Conservation (phyloP, 352 stramenopile genomes). For the Nothophytophthora sp. region DNA sequence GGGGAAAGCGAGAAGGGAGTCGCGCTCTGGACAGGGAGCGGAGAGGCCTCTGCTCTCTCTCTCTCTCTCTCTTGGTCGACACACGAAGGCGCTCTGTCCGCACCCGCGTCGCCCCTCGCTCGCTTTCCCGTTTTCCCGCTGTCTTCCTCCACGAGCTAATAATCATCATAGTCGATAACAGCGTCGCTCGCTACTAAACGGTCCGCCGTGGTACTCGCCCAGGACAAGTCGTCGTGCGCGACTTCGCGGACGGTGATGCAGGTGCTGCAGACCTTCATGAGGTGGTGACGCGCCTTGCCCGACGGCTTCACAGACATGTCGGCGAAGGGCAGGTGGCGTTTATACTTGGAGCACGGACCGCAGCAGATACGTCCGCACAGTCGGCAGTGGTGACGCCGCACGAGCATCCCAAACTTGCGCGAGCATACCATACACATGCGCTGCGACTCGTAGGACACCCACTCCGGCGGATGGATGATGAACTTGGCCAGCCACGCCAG, state of each 20-base stretch:
- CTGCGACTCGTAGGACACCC: conserved; percentile 65
- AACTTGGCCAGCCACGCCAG: conserved; percentile 83
- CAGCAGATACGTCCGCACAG: conserved; percentile 86
- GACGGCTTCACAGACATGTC: conserved; percentile 40
- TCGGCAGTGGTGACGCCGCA: conserved; percentile 82
- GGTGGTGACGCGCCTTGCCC: conserved; percentile 42
- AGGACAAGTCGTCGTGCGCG: conserved; percentile 53
- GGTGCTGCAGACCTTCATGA: conserved; percentile 72
- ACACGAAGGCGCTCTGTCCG: neutral
- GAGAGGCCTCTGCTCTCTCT: too few relatives aligned
- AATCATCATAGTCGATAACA: conserved; percentile 53
- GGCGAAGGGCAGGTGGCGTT: conserved; percentile 61
- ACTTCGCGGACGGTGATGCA: conserved; percentile 66
- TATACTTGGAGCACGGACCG: conserved; percentile 77
- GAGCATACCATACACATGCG: conserved; percentile 77
- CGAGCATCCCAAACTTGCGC: conserved; percentile 64
- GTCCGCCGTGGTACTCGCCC: conserved; percentile 47
- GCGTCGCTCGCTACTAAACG: conserved; percentile 56
- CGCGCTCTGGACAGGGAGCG: conserved; percentile 1
- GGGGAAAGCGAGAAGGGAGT: conserved; percentile 1
- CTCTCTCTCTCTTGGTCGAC: conserved; percentile 10
- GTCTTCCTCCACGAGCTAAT: conserved; percentile 29
- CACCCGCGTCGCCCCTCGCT: too few relatives aligned
- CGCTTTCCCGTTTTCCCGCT: too few relatives aligned
- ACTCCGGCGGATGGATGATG: conserved; percentile 68